Percentiles rank a stretch among this genome's conserved stretches.
Evolutionary conservation across 2,329 filamentous ascomycete species (phyloP).

Genomic region (Seiridium cupressi): DNA sequence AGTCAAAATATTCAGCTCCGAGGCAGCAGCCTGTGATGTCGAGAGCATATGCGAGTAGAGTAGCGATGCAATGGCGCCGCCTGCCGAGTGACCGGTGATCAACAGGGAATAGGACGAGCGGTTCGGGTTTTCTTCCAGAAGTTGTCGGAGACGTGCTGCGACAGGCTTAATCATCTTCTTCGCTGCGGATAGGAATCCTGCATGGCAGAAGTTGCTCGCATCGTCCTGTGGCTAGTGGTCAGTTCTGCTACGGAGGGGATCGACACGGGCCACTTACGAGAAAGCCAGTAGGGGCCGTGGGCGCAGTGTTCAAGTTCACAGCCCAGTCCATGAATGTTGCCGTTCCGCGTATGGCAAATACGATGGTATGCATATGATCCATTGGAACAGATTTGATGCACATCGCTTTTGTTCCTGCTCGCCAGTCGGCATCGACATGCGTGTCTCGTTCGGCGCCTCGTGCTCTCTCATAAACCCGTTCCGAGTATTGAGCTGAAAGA

Average conservation of each 20-base stretch:
- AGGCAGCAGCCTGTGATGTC: constrained; percentile 49
- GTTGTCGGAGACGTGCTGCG: constrained; percentile 64
- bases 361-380: constrained; percentile 74
- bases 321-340: constrained; percentile 83
- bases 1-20: constrained; percentile 69
- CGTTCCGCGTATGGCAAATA: constrained; percentile 81
- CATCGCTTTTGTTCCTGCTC: constrained; percentile 79
- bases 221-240: constrained; percentile 51
- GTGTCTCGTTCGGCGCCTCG: constrained; percentile 61
- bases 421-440: constrained; percentile 70
- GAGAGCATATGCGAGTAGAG: constrained; percentile 81
- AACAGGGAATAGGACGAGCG: constrained; percentile 68
- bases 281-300: constrained; percentile 65
- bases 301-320: constrained; percentile 73
- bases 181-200: constrained; percentile 76
- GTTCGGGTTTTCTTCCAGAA: constrained; percentile 70
- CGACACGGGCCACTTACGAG: constrained; percentile 39
- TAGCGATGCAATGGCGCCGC: constrained; percentile 77
- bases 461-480: constrained; percentile 69
- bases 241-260: neutral
- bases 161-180: constrained; percentile 73
- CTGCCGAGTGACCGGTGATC: constrained; percentile 84
- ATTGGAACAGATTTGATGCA: constrained; percentile 78
- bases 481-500: constrained; percentile 75
- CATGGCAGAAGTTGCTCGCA: constrained; percentile 72